Evolutionary conservation across 257 asterid genomes (phyloP), one percentile per base, ranked within the genome.

Genomic region (Scutellaria galericulata): DNA sequence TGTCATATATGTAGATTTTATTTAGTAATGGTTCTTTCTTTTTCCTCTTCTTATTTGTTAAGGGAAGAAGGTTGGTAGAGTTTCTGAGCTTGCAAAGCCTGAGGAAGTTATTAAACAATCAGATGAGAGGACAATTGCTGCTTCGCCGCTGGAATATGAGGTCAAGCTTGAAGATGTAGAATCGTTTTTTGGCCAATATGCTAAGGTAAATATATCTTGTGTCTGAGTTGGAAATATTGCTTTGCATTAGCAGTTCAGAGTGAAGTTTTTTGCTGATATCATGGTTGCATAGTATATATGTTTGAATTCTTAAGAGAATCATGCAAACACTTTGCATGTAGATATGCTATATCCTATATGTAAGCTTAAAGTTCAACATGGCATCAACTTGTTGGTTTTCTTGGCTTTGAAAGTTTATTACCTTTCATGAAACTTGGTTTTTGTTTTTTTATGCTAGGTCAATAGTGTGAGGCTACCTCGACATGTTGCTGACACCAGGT

Each of bases 401-500:
- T 9, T 54, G 41, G 39, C 56, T 55, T 24, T n/a, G n/a, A 13
- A 40, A 51, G 20, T 10, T 3, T 44, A 7, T 44, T 68, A 40
- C 8, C 11, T 63, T 56, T 67, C 44, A 18, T 48, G 27, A 31
- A 12, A 51, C 44, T 48, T n/a, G 20, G 3, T 35, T n/a, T 67
- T 51, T 70, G 18, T 55, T 71, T 67, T 39, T 69, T 54, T 61
- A 12, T 74, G 51, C 78, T 62, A 95, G 99, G 99, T 95, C 73
- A 95, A 87, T 73, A 95, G 99, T 78, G 99, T 95, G 86, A 86
- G 99, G 89, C 83, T 92, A 53, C 99, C 97, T 52, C 98, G 96
- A 7, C 99, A 90, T 83, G 97, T 86, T 77, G 90, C 95, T 67
- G 96, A 92, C 78, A 95, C 81, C 66, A 89, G 88, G 82, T 56